Evolutionary conservation across 1,284 basidiomycete species (phyloP).

Genomic region (Boletus mariae): DNA sequence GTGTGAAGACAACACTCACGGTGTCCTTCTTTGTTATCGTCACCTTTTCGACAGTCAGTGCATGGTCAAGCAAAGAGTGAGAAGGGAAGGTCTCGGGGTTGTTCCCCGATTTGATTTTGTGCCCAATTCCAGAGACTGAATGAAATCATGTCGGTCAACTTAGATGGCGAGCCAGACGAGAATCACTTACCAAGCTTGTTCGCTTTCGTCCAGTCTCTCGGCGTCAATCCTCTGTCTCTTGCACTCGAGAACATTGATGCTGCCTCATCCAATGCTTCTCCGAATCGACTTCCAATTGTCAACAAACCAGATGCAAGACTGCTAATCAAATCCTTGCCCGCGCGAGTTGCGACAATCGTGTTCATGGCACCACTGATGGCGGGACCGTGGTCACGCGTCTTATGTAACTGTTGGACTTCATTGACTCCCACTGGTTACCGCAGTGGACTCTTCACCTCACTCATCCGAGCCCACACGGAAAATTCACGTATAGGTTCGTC

Average conservation of each 20-base stretch:
- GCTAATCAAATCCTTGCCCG: constrained; percentile 97
- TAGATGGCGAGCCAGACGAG: background rate
- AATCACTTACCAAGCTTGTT: constrained; percentile 84
- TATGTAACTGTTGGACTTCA: too few relatives aligned
- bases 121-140: constrained; percentile 93
- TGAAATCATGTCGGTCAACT: background rate
- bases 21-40: constrained; percentile 98
- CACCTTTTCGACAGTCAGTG: constrained; percentile 97
- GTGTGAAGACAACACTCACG: constrained; percentile 39
- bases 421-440: too few relatives aligned
- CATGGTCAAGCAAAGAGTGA: constrained; percentile 91
- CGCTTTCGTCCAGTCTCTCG: constrained; percentile 91
- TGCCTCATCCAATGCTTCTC: constrained; percentile 98
- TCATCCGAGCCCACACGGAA: too few relatives aligned
- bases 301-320: constrained; percentile 94
- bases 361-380: constrained; percentile 98
- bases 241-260: constrained; percentile 94
- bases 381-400: constrained; percentile 80
- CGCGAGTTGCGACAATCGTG: constrained; percentile 98
- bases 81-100: constrained; percentile 98
- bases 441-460: too few relatives aligned
- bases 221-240: constrained; percentile 87
- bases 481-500: too few relatives aligned
- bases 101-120: constrained; percentile 99
- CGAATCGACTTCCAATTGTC: constrained; percentile 97